phyloP scores from a whole-genome alignment of 768 basidiomycete genomes.

The Pleurotus eryngii region DNA sequence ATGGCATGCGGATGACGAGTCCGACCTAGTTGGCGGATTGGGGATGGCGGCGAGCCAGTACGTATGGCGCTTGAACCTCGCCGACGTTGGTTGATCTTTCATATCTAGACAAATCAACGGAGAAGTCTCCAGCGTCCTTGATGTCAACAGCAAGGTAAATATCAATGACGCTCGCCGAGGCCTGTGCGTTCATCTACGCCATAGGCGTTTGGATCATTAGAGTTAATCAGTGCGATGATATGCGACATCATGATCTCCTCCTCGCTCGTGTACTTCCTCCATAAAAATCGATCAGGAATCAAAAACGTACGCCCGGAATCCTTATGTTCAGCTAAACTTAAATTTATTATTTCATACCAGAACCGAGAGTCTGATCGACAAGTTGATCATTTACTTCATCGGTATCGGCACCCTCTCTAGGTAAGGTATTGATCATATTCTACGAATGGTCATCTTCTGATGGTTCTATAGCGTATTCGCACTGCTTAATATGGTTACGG shows the following conservation, averaged over 20 bases:
- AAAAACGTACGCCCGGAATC: background rate
- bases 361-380: background rate
- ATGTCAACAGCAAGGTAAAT: background rate
- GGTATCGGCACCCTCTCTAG: background rate
- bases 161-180: background rate
- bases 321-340: background rate
- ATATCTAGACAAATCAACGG: background rate
- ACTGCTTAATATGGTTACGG: background rate
- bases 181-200: background rate
- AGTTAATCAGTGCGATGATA: background rate
- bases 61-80: background rate
- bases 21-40: background rate
- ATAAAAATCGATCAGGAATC: slow-evolving; percentile 5
- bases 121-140: background rate
- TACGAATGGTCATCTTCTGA: background rate
- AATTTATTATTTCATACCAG: background rate
- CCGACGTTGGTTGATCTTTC: too few relatives aligned
- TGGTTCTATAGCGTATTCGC: background rate
- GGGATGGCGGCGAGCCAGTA: slow-evolving; percentile 1
- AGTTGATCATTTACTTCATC: background rate
- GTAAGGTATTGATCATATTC: background rate
- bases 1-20: background rate
- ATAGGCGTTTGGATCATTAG: background rate
- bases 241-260: slow-evolving; percentile 2
- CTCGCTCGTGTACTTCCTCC: background rate